phyloP scores from a whole-genome alignment of 257 asterid species.

The Fraxinus cuspidata region DNA sequence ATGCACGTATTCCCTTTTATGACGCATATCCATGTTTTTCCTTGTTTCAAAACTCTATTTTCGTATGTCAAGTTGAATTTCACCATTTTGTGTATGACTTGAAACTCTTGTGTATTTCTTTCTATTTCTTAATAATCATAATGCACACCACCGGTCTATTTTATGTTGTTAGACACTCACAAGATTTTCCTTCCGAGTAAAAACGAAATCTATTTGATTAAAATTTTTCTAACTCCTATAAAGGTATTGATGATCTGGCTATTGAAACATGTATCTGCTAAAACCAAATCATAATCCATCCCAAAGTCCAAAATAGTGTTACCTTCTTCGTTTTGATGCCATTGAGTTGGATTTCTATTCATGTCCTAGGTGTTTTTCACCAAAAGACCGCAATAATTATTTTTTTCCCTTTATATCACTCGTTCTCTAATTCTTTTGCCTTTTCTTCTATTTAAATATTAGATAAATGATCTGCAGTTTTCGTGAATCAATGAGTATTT shows the following conservation, averaged over 20 bases:
- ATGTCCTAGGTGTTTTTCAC: neutral
- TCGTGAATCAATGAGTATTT: neutral
- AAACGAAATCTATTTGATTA: neutral
- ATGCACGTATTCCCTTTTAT: neutral
- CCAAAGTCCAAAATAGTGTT: neutral
- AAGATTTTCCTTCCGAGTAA: neutral
- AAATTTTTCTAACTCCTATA: neutral
- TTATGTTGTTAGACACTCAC: neutral
- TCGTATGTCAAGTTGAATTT: neutral
- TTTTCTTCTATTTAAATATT: neutral
- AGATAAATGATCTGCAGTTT: neutral
- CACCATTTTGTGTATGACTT: neutral
- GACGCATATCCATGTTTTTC: no score
- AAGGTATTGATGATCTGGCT: neutral
- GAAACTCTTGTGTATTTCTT: neutral
- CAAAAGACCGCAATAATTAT: neutral
- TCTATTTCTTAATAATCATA: neutral
- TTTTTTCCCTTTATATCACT: neutral
- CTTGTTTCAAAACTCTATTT: no score
- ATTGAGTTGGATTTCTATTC: neutral
- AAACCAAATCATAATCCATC: neutral
- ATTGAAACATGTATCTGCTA: neutral
- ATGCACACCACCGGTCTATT: neutral
- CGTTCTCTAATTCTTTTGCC: neutral
- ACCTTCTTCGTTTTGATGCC: neutral